phyloP scores from a whole-genome alignment of 139 green algal species.

The Mychonastes homosphaera region DNA sequence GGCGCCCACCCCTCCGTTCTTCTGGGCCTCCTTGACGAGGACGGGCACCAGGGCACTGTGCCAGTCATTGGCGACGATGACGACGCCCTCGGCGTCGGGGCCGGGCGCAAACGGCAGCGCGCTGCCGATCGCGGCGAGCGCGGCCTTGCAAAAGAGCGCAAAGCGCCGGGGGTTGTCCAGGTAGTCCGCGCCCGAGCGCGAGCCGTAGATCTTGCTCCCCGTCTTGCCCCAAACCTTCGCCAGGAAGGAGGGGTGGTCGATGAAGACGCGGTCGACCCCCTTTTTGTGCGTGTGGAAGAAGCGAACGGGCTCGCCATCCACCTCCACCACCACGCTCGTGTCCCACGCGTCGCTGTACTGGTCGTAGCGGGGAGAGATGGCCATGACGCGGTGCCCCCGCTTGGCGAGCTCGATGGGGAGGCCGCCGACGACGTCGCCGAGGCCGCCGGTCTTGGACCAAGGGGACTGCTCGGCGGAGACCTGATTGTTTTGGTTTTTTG shows the following conservation, averaged over 20 bases:
- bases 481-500: too few species aligned
- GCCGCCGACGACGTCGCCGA: conserved; percentile 65
- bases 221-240: conserved; percentile 94
- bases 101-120: conserved; percentile 77
- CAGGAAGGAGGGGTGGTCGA: conserved; percentile 92
- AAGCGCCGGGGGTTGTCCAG: conserved; percentile 95
- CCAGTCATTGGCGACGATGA: conserved; percentile 96
- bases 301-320: conserved; percentile 79
- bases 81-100: conserved; percentile 79
- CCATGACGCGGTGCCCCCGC: conserved; percentile 91
- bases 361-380: conserved; percentile 87
- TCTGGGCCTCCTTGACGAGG: conserved; percentile 63
- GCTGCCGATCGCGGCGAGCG: conserved; percentile 55
- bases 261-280: conserved; percentile 93
- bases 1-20: not conserved
- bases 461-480: too few species aligned
- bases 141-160: conserved; percentile 84
- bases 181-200: conserved; percentile 81
- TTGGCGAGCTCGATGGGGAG: conserved; percentile 77
- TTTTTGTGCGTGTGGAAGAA: conserved; percentile 96
- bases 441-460: conserved; percentile 82
- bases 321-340: conserved; percentile 62
- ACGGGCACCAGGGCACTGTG: conserved; percentile 74
- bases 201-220: conserved; percentile 92
- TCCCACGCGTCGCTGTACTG: conserved; percentile 97